These are phyloP conservation scores for Trametes villosa DNA, from an alignment of 768 basidiomycete genomes.

Conservation along the genomic window DNA sequence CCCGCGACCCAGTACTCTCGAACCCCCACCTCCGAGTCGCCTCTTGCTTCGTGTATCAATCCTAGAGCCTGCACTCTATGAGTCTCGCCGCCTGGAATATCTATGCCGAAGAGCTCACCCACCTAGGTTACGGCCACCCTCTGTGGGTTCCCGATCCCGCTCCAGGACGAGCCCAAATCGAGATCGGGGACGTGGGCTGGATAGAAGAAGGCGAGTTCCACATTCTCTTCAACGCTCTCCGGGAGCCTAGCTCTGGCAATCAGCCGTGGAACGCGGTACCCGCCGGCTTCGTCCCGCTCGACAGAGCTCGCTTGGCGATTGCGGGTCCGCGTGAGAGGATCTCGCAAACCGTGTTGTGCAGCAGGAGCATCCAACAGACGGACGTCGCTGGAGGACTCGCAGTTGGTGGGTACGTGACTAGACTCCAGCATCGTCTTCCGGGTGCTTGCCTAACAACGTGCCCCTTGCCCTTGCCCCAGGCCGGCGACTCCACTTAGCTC, in stretches of 20 bases:
- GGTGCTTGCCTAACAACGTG: background rate
- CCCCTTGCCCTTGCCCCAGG: background rate
- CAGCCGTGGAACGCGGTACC: slow-evolving; percentile 1
- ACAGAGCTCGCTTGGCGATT: background rate
- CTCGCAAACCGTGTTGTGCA: background rate
- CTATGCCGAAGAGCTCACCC: slow-evolving; percentile 19
- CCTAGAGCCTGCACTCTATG: too few species aligned
- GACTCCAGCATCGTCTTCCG: too few species aligned
- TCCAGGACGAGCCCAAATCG: slow-evolving; percentile 1
- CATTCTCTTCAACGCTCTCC: slow-evolving; percentile 25
- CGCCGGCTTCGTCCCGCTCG: background rate
- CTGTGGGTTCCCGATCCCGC: slow-evolving; percentile 25
- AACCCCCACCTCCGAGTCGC: too few species aligned
- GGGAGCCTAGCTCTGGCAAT: background rate
- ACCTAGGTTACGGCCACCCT: slow-evolving; percentile 11
- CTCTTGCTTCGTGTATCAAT: too few species aligned
- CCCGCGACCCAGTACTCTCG: too few species aligned
- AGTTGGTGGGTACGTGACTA: background rate
- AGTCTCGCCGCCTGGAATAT: slow-evolving; percentile 7
- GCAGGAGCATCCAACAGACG: background rate
- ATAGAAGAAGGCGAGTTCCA: slow-evolving; percentile 20
- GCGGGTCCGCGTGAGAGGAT: background rate
- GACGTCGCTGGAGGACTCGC: background rate
- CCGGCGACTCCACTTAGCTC: background rate
- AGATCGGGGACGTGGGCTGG: slow-evolving; percentile 27